These are phyloP conservation scores for Ploettnerulaceae sp. DNA, from an alignment of 2,329 filamentous ascomycete genomes.

Conservation along the genomic window DNA sequence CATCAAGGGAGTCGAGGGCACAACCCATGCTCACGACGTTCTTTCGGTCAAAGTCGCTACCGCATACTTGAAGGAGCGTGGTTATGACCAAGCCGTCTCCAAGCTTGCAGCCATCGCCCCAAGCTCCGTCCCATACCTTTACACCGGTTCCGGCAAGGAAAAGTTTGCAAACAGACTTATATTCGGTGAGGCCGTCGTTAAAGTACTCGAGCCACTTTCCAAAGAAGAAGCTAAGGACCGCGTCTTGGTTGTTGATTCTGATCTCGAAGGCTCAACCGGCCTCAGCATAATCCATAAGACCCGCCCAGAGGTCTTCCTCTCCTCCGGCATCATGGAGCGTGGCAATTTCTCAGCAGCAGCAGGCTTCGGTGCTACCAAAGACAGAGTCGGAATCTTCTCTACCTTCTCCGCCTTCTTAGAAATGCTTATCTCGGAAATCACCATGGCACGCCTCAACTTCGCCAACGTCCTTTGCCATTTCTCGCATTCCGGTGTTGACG, in stretches of 20 bases:
- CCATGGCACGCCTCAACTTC: constrained; percentile 38
- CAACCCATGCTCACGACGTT: constrained; percentile 37
- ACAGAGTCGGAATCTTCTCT: constrained; percentile 37
- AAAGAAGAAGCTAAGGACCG: constrained; percentile 36
- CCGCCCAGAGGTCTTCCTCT: constrained; percentile 37
- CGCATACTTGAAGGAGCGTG: constrained; percentile 36
- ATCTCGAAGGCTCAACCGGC: constrained; percentile 38
- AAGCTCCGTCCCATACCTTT: constrained; percentile 28
- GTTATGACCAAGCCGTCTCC: constrained; percentile 30
- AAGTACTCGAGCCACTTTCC: constrained; percentile 35
- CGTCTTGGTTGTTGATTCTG: constrained; percentile 39
- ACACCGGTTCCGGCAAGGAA: constrained; percentile 34
- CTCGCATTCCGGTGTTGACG: constrained; percentile 38
- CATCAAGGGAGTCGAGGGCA: constrained; percentile 36
- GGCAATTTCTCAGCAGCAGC: constrained; percentile 39
- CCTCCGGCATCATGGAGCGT: constrained; percentile 39
- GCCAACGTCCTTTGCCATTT: constrained; percentile 38
- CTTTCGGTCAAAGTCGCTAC: constrained; percentile 36
- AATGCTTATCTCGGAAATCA: constrained; percentile 39
- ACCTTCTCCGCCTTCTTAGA: constrained; percentile 40
- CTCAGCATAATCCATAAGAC: constrained; percentile 36
- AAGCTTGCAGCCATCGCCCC: constrained; percentile 21
- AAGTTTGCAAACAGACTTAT: constrained; percentile 37
- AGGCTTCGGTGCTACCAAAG: constrained; percentile 37
- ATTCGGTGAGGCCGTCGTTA: constrained; percentile 38